Base-by-base conservation (phyloP, 768 basidiomycete genomes). In the Amanita phalloides region DNA sequence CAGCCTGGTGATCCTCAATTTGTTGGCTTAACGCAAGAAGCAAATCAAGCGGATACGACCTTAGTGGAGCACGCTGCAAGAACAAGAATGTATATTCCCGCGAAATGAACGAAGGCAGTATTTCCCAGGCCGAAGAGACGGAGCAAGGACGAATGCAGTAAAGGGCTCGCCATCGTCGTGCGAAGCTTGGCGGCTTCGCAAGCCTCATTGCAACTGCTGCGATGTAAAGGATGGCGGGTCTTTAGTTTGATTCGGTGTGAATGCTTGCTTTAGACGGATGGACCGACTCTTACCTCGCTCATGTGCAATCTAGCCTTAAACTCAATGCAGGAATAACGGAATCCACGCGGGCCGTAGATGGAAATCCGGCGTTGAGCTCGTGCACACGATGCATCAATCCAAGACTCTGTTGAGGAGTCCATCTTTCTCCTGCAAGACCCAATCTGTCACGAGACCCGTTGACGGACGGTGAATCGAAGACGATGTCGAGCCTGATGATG, bases 91-190 rank as follows among this genome's bases (percentile, higher is more conserved):
- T 38, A 4, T 20, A 42, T 43, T 50, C 28, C 39, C 49, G 36
- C 14, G 37, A 50, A 36, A 28, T 38, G 38, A 39, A 38, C 35
- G 25, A 49, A 39, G 48, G 21, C 7, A 49, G 39, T 17, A 43
- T 41, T 45, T 50, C 49, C 39, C 49, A 50, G 49, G 49, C 14
- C 17, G 49, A 50, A 50, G 49, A 35, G 37, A 50, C 49, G 49
- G 49, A 50, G 49, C 28, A 42, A 41, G 49, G 10, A n/a, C 49
- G 25, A 50, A 50, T 30, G 38, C 30, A 30, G 49, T 30, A 43
- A 42, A 7, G 9, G 10, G 17, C n/a, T 21, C 42, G 17, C 49
- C 17, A 42, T 50, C 17, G 26, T n/a, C 17, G 30, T 28, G 21
- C 20, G n/a, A 30, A 32, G 10, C 28, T 50, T 23, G 26, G 4